Evolutionary conservation across 306 rosid genomes (phyloP).

Genomic region (Luffa acutangula): DNA sequence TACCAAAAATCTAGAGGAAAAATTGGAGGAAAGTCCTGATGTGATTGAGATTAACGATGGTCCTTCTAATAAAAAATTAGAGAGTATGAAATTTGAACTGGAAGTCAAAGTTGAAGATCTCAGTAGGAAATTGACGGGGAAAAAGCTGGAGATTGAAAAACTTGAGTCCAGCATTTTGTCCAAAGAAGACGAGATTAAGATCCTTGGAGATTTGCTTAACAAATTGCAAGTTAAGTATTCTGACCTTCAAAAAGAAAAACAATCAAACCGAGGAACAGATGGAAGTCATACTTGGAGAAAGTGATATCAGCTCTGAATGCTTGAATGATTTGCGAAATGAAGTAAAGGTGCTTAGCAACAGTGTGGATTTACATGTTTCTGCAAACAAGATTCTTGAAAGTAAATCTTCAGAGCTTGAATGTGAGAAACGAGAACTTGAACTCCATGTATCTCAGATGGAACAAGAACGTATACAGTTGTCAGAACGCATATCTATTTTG

Average conservation of each 20-base stretch:
- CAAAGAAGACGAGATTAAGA: slow-evolving; percentile 26
- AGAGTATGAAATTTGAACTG: slow-evolving; percentile 20
- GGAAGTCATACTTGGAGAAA: slow-evolving; percentile 23
- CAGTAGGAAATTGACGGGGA: slow-evolving; percentile 21
- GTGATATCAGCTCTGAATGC: slow-evolving; percentile 22
- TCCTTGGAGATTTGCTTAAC: slow-evolving; percentile 10
- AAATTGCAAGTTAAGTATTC: slow-evolving; percentile 26
- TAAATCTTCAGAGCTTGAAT: slow-evolving; percentile 25
- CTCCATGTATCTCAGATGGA: slow-evolving; percentile 23
- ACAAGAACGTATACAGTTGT: slow-evolving; percentile 19
- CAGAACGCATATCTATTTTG: slow-evolving; percentile 8
- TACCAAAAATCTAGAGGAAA: slow-evolving; percentile 18
- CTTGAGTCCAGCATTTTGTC: slow-evolving; percentile 16
- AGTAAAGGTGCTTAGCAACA: slow-evolving; percentile 17
- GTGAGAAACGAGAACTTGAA: slow-evolving; percentile 17
- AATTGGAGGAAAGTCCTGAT: neutral
- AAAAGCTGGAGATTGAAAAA: slow-evolving; percentile 13
- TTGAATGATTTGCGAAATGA: slow-evolving; percentile 29
- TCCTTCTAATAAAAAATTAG: slow-evolving; percentile 12
- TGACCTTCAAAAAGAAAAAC: slow-evolving; percentile 25
- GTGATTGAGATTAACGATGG: slow-evolving; percentile 14
- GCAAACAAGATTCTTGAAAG: slow-evolving; percentile 24
- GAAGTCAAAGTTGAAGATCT: slow-evolving; percentile 21
- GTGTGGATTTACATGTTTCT: slow-evolving; percentile 23
- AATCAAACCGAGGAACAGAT: slow-evolving; percentile 18